A percentile compares a stretch with the other conserved stretches of the same genome.
Conservation (phyloP, 2,329 filamentous ascomycete genomes). For the Ceratocystis smalleyi region DNA sequence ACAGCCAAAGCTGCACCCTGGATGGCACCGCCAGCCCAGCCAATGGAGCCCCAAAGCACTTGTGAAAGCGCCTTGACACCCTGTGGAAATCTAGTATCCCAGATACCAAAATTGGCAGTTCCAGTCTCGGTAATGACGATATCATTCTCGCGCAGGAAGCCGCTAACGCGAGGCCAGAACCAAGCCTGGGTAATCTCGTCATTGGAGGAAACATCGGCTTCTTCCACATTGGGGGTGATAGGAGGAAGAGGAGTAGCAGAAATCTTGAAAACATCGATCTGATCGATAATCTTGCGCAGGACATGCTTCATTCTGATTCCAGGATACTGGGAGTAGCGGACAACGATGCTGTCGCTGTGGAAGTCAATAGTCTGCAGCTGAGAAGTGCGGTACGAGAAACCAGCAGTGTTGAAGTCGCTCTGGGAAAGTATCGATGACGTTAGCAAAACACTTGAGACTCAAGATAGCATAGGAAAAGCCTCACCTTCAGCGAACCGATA, state of each 20-base stretch:
- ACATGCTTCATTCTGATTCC: slow-evolving; percentile 65
- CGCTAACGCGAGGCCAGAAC: slow-evolving; percentile 63
- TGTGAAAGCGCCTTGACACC: slow-evolving; percentile 70
- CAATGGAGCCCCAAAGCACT: slow-evolving; percentile 55
- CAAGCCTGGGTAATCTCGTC: slow-evolving; percentile 49
- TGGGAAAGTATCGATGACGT: slow-evolving; percentile 21
- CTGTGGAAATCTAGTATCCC: slow-evolving; percentile 64
- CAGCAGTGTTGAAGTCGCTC: slow-evolving; percentile 69
- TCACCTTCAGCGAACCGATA: slow-evolving; percentile 45
- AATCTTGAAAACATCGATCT: slow-evolving; percentile 42
- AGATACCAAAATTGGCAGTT: slow-evolving; percentile 76
- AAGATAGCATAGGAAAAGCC: not conserved
- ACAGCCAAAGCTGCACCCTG: slow-evolving; percentile 58
- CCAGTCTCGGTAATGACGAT: slow-evolving; percentile 77
- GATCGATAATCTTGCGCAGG: slow-evolving; percentile 51
- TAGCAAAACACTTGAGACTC: not conserved
- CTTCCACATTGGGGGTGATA: slow-evolving; percentile 24
- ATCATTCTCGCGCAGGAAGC: slow-evolving; percentile 57
- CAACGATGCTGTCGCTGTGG: slow-evolving; percentile 55
- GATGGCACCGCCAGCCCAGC: slow-evolving; percentile 43
- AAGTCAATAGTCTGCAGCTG: slow-evolving; percentile 69
- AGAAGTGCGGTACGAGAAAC: slow-evolving; percentile 65
- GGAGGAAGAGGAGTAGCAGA: slow-evolving; percentile 29
- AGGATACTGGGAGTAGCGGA: slow-evolving; percentile 66
- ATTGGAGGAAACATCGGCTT: slow-evolving; percentile 31